Evolutionary conservation across 2,329 filamentous ascomycete genomes (phyloP).

Genomic region (Arachnopeziza araneosa): DNA sequence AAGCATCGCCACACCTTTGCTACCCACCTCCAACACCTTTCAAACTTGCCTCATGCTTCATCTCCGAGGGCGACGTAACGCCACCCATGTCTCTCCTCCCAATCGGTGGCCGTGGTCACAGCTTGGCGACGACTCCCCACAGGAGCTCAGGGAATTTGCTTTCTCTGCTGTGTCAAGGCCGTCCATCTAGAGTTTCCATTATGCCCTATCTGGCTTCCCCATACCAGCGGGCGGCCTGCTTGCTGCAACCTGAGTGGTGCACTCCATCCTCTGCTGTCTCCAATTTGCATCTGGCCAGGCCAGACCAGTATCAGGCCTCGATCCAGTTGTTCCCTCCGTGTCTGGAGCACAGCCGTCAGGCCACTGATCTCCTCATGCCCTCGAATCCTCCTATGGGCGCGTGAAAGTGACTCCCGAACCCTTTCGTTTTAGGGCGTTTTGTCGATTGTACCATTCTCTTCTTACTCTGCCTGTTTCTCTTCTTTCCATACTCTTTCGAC

Average conservation of each 20-base stretch:
- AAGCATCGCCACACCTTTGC: neutral
- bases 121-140: neutral
- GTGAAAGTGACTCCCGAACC: constrained; percentile 8
- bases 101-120: neutral
- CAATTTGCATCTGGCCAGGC: constrained; percentile 5
- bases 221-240: neutral
- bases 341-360: constrained; percentile 15
- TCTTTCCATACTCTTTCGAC: constrained; percentile 9
- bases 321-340: constrained; percentile 4
- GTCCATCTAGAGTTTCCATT: neutral
- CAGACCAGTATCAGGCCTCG: constrained; percentile 10
- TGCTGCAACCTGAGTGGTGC: neutral
- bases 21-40: neutral
- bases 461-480: constrained; percentile 6
- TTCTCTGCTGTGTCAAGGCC: neutral
- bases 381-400: neutral
- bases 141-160: neutral
- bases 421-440: constrained; percentile 7
- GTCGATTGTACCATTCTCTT: constrained; percentile 16
- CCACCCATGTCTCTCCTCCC: neutral
- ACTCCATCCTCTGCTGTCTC: constrained; percentile 2
- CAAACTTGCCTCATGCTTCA: neutral
- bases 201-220: neutral
- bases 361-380: constrained; percentile 13
- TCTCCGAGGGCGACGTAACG: neutral